Base-by-base conservation (phyloP, 176 grass and related monocot species). In the Cenchrus fungigraminus region DNA sequence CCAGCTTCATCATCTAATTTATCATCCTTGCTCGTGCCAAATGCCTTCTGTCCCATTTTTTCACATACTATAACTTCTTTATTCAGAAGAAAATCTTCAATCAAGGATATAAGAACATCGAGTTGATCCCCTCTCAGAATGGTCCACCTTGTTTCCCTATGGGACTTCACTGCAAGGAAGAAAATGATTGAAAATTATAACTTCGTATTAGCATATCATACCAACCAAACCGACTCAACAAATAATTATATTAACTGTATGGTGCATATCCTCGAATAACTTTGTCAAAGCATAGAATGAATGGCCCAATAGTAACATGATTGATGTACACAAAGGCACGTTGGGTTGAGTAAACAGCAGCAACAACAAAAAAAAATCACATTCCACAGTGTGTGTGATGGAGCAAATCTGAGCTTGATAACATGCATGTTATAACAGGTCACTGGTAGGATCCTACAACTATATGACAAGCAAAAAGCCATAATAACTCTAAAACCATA, bases 11-110 rank as follows among this genome's bases (percentile, higher is more conserved):
- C 78, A 76, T 91, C 85, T 28, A 80, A 49, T 12, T 58, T 63
- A 75, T 66, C 15, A 69, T 65, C 51, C 6, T 75, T 81, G 65
- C 34, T 72, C 75, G 62, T 6, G 16, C 45, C 85, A 87, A 64
- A 81, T 81, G 68, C 54, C 74, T 15, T 68, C 79, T 68, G 55
- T 53, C 77, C 78, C 75, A 47, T 78, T 44, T 89, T 85, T 51
- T 81, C 79, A 32, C 76, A 94, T 46, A 89, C 40, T 76, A 94
- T n/a, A 75, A 98, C 86, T 87, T 89, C 78, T 76, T 87, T 94
- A 28, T 62, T 87, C 81, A 89, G 14, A 1, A 98, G 68, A 86
- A 98, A 95, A 85, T 95, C 96, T 51, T 94, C 88, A 67, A 92
- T 82, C 68, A 92, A 85, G 52, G 80, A 82, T 44, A 87, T 57